Base-by-base conservation (phyloP, 83 land plant genomes). In the Larix sibirica region DNA sequence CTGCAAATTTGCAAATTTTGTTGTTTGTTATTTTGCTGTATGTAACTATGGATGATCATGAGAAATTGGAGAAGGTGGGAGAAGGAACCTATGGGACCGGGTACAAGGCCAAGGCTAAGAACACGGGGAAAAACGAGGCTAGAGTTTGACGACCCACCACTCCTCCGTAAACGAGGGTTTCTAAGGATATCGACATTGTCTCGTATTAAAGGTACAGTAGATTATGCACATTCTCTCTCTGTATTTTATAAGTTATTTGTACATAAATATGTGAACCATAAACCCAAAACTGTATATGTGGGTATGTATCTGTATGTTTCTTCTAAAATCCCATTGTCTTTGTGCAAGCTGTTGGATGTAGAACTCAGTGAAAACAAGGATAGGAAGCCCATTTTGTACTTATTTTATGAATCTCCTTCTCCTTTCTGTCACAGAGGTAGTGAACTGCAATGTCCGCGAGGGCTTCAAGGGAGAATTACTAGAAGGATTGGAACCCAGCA, bases 91-190 rank as follows among this genome's bases (percentile, higher is more conserved):
- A 95, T 81, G 98, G 98, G 71, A 95, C 93, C 84, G 98, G 93
- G 26, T 93, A 95, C 91, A 91, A 90, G 80, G 97, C 94, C 28
- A 85, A 89, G 21, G 96, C 93, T 76, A 91, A 84, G 84, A 85
- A 80, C 17, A 86, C 98, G 4, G 98, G 98, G 20, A 97, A 97
- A 96, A 97, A 97, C 89, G 90, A 94, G 8, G 95, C 94, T 23
- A 97, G 69, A 98, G 99, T 8, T 91, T 95, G 0, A 94, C 95
- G 28, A 24, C 92, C 96, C 38, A 97, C 95, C 42, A 87, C 98
- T 62, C 94, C 94, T 97, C 69, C 95, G 98, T 3, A 28, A 28
- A 28, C 28, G 28, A 28, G 28, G 99, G 95, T 89, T 89, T 97
- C 61, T 97, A 98, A 85, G 81, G 86, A 85, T 68, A 83, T 88